Evolutionary conservation across 257 asterid genomes (phyloP).

Genomic region (Penstemon barbatus): DNA sequence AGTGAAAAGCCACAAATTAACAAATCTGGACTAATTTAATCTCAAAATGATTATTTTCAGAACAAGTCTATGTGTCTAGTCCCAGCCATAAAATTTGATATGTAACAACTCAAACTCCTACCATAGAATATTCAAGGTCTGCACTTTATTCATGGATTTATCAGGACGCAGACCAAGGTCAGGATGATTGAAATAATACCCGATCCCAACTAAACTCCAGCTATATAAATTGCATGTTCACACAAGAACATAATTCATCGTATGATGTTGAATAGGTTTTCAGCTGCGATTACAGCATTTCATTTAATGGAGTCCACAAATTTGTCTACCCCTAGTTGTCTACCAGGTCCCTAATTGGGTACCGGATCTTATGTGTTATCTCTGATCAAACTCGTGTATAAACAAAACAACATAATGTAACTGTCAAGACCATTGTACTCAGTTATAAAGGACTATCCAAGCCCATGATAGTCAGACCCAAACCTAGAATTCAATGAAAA

Average conservation of each 20-base stretch:
- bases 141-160: neutral
- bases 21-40: constrained; percentile 1
- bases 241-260: neutral
- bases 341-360: constrained; percentile 13
- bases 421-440: too few relatives aligned
- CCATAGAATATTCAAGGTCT: neutral
- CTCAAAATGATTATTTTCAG: constrained; percentile 7
- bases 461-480: too few relatives aligned
- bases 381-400: constrained; percentile 20
- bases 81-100: constrained; percentile 2
- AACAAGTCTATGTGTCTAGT: neutral
- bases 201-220: constrained; percentile 6
- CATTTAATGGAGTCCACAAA: neutral
- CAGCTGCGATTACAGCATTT: neutral
- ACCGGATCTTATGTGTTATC: too few relatives aligned
- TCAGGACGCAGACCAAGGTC: neutral
- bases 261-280: neutral
- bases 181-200: neutral
- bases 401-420: neutral
- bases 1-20: neutral
- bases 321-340: neutral
- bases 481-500: neutral
- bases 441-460: too few relatives aligned
- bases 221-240: constrained; percentile 10
- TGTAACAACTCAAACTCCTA: constrained; percentile 14